phyloP scores from a whole-genome alignment of 768 basidiomycete genomes.

The Naganishia friedmannii region DNA sequence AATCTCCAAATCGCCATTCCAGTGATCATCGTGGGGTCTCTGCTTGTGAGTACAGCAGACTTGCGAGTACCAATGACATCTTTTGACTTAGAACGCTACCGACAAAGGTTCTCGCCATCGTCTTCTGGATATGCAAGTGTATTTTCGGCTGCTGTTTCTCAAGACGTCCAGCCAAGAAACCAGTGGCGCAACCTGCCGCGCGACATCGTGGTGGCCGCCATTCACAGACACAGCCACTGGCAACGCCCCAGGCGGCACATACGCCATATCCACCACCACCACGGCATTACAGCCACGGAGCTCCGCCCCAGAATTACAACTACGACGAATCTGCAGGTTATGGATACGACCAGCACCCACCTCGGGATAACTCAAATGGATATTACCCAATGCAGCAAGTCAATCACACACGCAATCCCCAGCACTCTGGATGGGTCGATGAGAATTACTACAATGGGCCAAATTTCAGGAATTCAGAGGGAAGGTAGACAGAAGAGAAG shows the following conservation, averaged over 20 bases:
- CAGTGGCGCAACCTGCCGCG: background rate
- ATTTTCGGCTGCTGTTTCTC: constrained; percentile 37
- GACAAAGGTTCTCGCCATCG: constrained; percentile 39
- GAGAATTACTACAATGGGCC: constrained; percentile 39
- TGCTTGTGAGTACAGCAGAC: constrained; percentile 41
- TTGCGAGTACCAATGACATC: background rate
- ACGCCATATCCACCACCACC: constrained; percentile 24
- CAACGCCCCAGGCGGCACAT: constrained; percentile 10
- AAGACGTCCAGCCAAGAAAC: constrained; percentile 27
- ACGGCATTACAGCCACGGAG: constrained; percentile 14
- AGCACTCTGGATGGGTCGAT: constrained; percentile 36
- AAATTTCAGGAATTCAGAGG: constrained; percentile 29
- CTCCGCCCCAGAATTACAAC: constrained; percentile 18
- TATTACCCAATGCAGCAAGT: constrained; percentile 15
- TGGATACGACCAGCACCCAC: constrained; percentile 13
- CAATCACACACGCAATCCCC: background rate
- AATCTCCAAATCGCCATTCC: constrained; percentile 59
- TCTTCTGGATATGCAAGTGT: constrained; percentile 39
- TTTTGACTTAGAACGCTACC: background rate
- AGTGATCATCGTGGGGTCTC: constrained; percentile 45
- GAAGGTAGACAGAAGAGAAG: background rate
- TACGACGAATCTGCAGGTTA: constrained; percentile 5
- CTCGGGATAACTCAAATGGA: constrained; percentile 5
- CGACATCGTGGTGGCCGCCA: constrained; percentile 9
- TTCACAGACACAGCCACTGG: background rate